A percentile compares a stretch with the other conserved stretches of the same genome.
Conservation (phyloP, 2,329 filamentous ascomycete genomes). For the Fusarium marasasianum region DNA sequence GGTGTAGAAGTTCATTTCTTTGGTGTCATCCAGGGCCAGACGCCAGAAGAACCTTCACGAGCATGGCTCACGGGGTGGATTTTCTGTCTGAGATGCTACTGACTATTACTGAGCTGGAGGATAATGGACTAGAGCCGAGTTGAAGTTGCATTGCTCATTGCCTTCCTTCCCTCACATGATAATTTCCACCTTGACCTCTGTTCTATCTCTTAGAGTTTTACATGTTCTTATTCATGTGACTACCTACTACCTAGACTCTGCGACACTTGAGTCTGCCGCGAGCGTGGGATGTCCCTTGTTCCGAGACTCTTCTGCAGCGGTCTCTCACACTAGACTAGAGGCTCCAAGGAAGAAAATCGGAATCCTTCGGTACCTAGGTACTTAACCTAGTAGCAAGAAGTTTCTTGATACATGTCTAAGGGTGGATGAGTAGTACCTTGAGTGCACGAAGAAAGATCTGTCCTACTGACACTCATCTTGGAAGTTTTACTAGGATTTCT, state of each 20-base stretch:
- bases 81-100: not conserved
- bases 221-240: not conserved
- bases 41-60: constrained; percentile 9
- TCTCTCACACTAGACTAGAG: not conserved
- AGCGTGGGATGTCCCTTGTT: constrained; percentile 19
- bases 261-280: not conserved
- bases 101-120: not conserved
- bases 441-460: not conserved
- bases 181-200: not conserved
- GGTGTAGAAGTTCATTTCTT: not conserved
- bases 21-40: not conserved
- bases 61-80: constrained; percentile 13
- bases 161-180: not conserved
- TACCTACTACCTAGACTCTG: not conserved
- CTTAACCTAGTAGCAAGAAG: not conserved
- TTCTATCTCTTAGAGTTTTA: not conserved
- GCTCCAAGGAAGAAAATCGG: not conserved
- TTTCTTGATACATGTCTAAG: not conserved
- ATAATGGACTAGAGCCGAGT: not conserved
- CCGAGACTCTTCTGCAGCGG: constrained; percentile 8
- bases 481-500: not conserved
- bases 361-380: not conserved
- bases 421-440: not conserved
- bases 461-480: not conserved
- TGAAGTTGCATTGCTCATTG: not conserved